phyloP scores from a whole-genome alignment of 2,329 filamentous ascomycete genomes.

The Alternaria postmessia region DNA sequence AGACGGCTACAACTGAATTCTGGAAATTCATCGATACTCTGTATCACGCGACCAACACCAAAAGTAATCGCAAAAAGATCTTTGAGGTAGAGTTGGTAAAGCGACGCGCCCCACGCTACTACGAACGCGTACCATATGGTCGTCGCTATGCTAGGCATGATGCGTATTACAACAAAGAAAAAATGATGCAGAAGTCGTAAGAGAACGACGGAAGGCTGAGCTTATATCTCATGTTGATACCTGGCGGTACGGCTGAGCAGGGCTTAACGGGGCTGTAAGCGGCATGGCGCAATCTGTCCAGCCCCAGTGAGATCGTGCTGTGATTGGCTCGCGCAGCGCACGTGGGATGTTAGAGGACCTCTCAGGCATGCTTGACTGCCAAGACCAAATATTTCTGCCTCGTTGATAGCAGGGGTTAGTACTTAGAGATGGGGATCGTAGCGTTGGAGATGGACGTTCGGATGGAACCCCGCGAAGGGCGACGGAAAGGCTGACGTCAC shows the following conservation, averaged over 20 bases:
- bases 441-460: background rate
- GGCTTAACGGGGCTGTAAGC: constrained; percentile 8
- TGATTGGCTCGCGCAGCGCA: constrained; percentile 1
- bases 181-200: background rate
- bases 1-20: constrained; percentile 33
- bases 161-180: background rate
- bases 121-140: constrained; percentile 29
- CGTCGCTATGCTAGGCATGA: constrained; percentile 21
- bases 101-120: constrained; percentile 32
- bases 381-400: background rate
- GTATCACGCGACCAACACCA: constrained; percentile 38
- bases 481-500: constrained; percentile 10
- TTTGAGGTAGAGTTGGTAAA: constrained; percentile 40
- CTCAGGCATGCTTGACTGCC: background rate
- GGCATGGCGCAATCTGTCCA: background rate
- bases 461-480: background rate
- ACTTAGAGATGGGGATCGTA: background rate
- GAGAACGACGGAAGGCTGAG: constrained; percentile 1
- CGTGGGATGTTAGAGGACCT: constrained; percentile 13
- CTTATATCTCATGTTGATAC: constrained; percentile 15
- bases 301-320: constrained; percentile 1
- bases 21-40: constrained; percentile 41
- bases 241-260: constrained; percentile 9
- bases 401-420: background rate
- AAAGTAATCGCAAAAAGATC: constrained; percentile 32